Base-by-base conservation (phyloP, 73 alveolate genomes). In the Paramecium sonneborni region DNA sequence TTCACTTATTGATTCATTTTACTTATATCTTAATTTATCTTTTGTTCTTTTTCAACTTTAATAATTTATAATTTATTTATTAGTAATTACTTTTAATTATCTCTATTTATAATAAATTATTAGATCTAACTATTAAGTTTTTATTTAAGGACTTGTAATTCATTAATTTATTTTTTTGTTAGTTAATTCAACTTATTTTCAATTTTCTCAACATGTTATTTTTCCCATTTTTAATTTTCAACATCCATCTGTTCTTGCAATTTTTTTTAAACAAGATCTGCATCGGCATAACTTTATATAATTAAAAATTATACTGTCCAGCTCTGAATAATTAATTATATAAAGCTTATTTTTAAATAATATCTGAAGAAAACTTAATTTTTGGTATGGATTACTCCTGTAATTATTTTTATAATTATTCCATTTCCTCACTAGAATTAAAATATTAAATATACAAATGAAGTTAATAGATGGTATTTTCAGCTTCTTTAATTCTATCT, bases 401-500 rank as follows among this genome's bases (percentile, higher is more conserved):
- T 15, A 74, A 37, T 34, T 39, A 12, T 37, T 74, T 74, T 74
- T 74, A 37, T 39, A 74, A 37, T 37, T 74, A 34, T 37, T 74
- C 87, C 87, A 74, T 74, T 39, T 74, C 87, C 35, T 74, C 12
- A n/a, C 87, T 74, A 74, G 11, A 6, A 28, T 37, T 74, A 74
- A 15, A 28, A 1, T 0, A 14, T 37, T n/a, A n/a, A 39, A 15
- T 4, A 35, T 74, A 74, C 87, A 34, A 74, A 74, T 74, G 87
- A 24, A 74, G 18, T 37, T 15, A 15, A 12, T 37, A 74, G 20
- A 74, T 34, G 7, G 87, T 74, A 37, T 74, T 37, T 74, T 74
- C 87, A 35, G 87, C 87, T 74, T 74, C 87, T 37, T 74, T 74
- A 14, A 37, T 39, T 35, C 87, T 74, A 37, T 74, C 87, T 74